Evolutionary conservation across 768 basidiomycete species (phyloP).

Genomic region (Lentinula edodes): DNA sequence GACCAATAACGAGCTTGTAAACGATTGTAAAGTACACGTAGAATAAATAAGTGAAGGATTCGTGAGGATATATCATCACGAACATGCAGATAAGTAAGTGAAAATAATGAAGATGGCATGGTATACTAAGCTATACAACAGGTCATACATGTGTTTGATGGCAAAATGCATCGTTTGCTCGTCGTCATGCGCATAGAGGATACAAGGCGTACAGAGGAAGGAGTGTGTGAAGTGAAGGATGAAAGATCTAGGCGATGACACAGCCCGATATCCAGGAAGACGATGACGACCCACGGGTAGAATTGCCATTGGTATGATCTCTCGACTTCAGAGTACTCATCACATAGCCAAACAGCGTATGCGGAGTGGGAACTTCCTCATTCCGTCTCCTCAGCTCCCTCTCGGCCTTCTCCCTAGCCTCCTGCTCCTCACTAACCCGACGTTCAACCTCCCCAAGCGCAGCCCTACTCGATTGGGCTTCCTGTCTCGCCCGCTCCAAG

Average conservation of each 20-base stretch:
- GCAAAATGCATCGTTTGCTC: neutral
- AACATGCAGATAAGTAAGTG: neutral
- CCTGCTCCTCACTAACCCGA: neutral
- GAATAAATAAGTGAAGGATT: neutral
- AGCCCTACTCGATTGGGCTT: neutral
- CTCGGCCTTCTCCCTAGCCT: neutral
- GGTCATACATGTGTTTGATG: neutral
- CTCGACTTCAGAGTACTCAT: neutral
- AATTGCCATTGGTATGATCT: neutral
- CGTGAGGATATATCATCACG: neutral
- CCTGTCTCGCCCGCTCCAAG: neutral
- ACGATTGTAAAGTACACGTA: neutral
- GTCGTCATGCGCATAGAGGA: neutral
- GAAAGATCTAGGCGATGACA: neutral
- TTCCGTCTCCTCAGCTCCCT: conserved; percentile 1
- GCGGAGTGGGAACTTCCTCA: neutral
- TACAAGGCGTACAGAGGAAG: neutral
- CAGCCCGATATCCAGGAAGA: neutral
- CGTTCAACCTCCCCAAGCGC: conserved; percentile 1
- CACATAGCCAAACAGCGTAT: conserved; percentile 1
- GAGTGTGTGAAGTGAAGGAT: neutral
- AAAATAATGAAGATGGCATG: neutral
- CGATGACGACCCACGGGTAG: neutral
- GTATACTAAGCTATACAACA: neutral
- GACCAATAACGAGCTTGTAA: too few relatives aligned